Evolutionary conservation across 1,284 basidiomycete genomes (phyloP), one percentile per base, ranked within the genome.

Genomic region (Ceratobasidium papillatum): DNA sequence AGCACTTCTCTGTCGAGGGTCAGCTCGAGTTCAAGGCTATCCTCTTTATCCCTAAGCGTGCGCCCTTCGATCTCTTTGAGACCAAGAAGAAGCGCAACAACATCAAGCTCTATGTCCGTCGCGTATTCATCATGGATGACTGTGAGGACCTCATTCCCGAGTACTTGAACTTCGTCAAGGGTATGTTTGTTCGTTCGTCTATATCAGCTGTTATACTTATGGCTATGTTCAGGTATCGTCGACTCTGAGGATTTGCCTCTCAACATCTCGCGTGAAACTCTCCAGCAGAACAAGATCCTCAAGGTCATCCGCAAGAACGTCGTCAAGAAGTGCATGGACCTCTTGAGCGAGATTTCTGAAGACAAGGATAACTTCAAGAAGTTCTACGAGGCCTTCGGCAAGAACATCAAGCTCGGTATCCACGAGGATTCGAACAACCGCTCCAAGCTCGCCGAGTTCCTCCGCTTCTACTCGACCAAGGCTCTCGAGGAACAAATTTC

Each of bases 11-110:
- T 74, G 97, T 99, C 65, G 97, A 99, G 84, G 98, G 98, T 87
- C 97, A 99, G 84, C 95, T 99, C 80, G 98, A 98, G 86, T 99
- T 99, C 91, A 99, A 99, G 91, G 96, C 97, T 41, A 96, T 99
- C 83, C 92, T 99, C 80, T 99, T 89, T 86, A 86, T 97, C 77
- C 97, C 97, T 80, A 99, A 98, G 86, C 93, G 96, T 78, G 96
- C 96, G 58, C 96, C 97, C 74, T 99, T 99, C 84, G 98, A 99
- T 82, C 92, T 99, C 84, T 99, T 99, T 86, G 98, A 99, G 89
- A 94, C 94, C 79, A 99, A 99, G 94, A 99, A 99, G 94, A 99
- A 99, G 91, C 94, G 97, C 82, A 99, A 99, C 91, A 99, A 99
- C 93, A 99, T 99, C 90, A 99, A 99, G 88, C 95, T 99, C 84